Base-by-base conservation (phyloP, 441 rosid species). In the Theobroma grandiflorum region DNA sequence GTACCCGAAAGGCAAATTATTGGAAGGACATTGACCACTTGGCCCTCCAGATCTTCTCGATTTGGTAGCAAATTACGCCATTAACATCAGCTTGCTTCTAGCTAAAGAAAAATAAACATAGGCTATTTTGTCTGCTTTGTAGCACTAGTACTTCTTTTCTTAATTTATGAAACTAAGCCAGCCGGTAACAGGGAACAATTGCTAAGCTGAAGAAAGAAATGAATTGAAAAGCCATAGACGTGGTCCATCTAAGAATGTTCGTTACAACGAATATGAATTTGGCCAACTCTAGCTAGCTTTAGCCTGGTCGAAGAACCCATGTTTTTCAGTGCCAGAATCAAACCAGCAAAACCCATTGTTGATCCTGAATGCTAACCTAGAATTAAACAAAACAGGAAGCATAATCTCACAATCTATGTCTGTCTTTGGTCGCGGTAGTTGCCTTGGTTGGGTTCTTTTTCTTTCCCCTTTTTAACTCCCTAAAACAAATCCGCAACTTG, bases 51-150 rank as follows among this genome's bases (percentile, higher is more conserved):
- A 8, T 65, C 37, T 37, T 38, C 22, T 64, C 26, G 0, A 58
- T 58, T 22, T 45, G 12, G 16, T 64, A 64, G 22, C 45, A 16
- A 8, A 18, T 10, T 38, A 10, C 49, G 11, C 16, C 72, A 16
- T 42, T 66, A 67, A 14, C 53, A 67, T 67, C 33, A 67, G 37
- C 35, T 43, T 45, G 55, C 72, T 67, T 67, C 50, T 68, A 20
- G 18, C 37, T 20, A 22, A 68, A 68, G 37, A 11, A 68, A 68
- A 11, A 43, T 42, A 42, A 40, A n/a, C 8, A n/a, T 4, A 4
- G 4, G 37, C 15, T 18, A 18, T 4, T 45, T 45, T 40, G 26
- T 18, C 69, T 38, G 16, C 14, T 63, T 63, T 22, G 14, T 50
- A 3, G n/a, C 15, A 15, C 67, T 15, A 50, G 31, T 26, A 0